phyloP scores from a whole-genome alignment of 371 early-diverging fungal genomes.

The Zopfochytrium polystomum region DNA sequence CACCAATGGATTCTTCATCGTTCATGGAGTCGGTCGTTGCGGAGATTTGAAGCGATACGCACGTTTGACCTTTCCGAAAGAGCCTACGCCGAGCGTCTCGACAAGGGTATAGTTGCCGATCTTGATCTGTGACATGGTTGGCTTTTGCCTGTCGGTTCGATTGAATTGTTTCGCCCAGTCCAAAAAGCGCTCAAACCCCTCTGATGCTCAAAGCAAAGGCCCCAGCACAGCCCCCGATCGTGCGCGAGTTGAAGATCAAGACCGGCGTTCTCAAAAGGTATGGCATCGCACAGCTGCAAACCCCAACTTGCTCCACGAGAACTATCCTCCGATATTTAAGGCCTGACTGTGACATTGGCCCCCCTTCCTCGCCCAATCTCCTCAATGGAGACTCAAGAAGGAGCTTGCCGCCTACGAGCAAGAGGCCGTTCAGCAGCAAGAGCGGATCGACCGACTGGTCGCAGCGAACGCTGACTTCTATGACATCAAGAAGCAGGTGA shows the following conservation, averaged over 20 bases:
- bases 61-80: conserved; percentile 98
- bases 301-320: neutral
- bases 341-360: neutral
- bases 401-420: conserved; percentile 62
- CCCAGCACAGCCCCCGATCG: too few species aligned
- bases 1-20: neutral
- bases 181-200: too few species aligned
- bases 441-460: conserved; percentile 62
- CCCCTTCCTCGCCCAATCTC: neutral
- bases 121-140: conserved; percentile 39
- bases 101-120: conserved; percentile 87
- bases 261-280: conserved; percentile 17
- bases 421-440: conserved; percentile 62
- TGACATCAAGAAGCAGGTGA: conserved; percentile 70
- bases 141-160: conserved; percentile 6
- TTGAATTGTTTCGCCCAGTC: too few species aligned
- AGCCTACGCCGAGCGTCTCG: conserved; percentile 92
- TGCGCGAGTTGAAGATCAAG: conserved; percentile 21
- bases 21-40: neutral
- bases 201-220: too few species aligned
- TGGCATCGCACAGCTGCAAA: conserved; percentile 2
- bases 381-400: conserved; percentile 50
- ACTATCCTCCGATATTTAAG: neutral
- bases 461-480: conserved; percentile 60
- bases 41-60: conserved; percentile 29